Evolutionary conservation across 345 rosid species (phyloP).

Genomic region (Melaleuca quinquenervia): DNA sequence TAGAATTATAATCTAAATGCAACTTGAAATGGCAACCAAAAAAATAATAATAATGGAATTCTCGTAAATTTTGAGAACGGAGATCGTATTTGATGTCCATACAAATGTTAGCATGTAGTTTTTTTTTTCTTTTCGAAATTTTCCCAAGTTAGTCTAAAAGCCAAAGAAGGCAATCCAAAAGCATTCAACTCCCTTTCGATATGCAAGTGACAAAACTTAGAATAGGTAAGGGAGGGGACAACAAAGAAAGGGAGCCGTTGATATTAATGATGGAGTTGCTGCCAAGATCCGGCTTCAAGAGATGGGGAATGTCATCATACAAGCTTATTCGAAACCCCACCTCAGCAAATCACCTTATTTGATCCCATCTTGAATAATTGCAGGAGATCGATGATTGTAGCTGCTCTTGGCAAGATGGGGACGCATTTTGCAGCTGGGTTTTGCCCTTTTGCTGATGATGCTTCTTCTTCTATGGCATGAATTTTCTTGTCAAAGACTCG

Average conservation of each 20-base stretch:
- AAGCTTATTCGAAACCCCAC: not conserved
- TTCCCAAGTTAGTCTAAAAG: not conserved
- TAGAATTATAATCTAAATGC: not conserved
- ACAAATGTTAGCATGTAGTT: not conserved
- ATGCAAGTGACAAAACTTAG: not conserved
- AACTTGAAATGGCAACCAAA: not conserved
- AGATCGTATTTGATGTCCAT: not conserved
- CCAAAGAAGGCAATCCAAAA: not conserved
- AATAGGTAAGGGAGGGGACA: not conserved
- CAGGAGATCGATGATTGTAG: not conserved
- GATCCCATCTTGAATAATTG: not conserved
- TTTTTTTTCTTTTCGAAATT: not conserved
- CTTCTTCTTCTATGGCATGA: not conserved
- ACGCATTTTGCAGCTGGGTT: not conserved
- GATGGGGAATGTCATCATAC: not conserved
- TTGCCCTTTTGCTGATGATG: not conserved
- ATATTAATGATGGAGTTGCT: not conserved
- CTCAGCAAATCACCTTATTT: not conserved
- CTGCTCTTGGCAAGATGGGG: not conserved
- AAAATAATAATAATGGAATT: not conserved
- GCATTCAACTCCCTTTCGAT: not conserved
- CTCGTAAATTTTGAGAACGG: not conserved
- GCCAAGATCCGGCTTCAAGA: not conserved
- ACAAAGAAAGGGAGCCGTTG: not conserved
- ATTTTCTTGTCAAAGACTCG: not conserved